Percentiles rank a stretch among this genome's conserved stretches.
Evolutionary conservation across 148 eudicot genomes (phyloP).

Genomic region (Fallopia convolvulus): DNA sequence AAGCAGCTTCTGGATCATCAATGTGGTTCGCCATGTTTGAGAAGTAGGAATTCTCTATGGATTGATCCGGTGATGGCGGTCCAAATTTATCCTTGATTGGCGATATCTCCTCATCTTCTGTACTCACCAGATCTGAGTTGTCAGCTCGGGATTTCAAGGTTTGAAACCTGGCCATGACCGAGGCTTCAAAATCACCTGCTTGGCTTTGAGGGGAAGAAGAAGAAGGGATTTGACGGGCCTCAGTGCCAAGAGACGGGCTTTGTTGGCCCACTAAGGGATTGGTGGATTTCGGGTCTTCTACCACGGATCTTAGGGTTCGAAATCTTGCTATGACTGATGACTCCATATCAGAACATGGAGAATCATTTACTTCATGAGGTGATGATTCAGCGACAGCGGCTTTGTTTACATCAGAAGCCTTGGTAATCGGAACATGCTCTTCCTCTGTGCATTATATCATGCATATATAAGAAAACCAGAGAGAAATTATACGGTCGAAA

Average conservation of each 20-base stretch:
- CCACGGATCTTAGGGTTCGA: constrained; percentile 38
- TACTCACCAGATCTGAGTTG: constrained; percentile 14
- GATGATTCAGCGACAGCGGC: neutral
- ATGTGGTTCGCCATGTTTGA: neutral
- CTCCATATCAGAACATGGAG: constrained; percentile 25
- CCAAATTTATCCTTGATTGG: neutral
- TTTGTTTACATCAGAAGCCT: constrained; percentile 3
- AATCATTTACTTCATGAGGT: neutral
- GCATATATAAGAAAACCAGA: neutral
- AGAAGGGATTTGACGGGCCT: neutral
- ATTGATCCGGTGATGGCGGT: neutral
- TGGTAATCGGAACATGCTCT: neutral
- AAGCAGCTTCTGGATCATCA: neutral
- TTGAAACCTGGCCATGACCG: constrained; percentile 58
- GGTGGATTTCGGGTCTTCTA: constrained; percentile 22
- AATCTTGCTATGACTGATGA: constrained; percentile 50
- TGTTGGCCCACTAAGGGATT: constrained; percentile 11
- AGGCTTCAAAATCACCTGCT: constrained; percentile 37
- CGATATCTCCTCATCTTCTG: constrained; percentile 13
- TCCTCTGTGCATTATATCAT: neutral
- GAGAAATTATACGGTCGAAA: neutral
- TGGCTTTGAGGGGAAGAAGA: constrained; percentile 1
- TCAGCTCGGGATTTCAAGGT: constrained; percentile 46
- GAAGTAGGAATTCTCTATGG: constrained; percentile 8
- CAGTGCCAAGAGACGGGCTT: constrained; percentile 17